Conservation (phyloP, 768 basidiomycete genomes). For the Leucocoprinus leucothites region DNA sequence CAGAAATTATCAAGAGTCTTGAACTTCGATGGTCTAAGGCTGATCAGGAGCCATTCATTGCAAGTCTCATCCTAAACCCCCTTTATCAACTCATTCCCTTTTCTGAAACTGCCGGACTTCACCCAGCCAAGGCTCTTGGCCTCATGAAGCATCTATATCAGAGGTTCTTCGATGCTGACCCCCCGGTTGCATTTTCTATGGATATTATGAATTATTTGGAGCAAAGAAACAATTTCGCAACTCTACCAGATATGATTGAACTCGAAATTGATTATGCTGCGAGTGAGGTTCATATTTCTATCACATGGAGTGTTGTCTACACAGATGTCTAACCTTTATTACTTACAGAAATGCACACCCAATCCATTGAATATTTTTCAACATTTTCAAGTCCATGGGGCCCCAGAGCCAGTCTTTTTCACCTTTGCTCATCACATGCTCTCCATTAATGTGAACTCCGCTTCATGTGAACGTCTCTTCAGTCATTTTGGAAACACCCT, state of each 20-base stretch:
- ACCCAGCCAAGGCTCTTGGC: neutral
- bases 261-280: neutral
- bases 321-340: neutral
- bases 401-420: constrained; percentile 17
- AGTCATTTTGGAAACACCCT: constrained; percentile 24
- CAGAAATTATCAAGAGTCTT: constrained; percentile 14
- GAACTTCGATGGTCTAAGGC: constrained; percentile 16
- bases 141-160: neutral
- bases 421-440: constrained; percentile 23
- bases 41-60: constrained; percentile 16
- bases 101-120: neutral
- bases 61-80: constrained; percentile 16
- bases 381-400: constrained; percentile 14
- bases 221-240: neutral
- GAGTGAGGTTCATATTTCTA: neutral
- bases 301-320: neutral
- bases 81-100: neutral
- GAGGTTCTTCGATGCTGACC: neutral
- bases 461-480: constrained; percentile 27
- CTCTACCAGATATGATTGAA: neutral
- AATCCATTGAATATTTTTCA: constrained; percentile 19
- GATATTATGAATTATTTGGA: neutral
- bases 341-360: neutral
- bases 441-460: constrained; percentile 24
- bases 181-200: neutral